Base-by-base conservation (phyloP, 1,284 basidiomycete species). In the Malassezia equina region DNA sequence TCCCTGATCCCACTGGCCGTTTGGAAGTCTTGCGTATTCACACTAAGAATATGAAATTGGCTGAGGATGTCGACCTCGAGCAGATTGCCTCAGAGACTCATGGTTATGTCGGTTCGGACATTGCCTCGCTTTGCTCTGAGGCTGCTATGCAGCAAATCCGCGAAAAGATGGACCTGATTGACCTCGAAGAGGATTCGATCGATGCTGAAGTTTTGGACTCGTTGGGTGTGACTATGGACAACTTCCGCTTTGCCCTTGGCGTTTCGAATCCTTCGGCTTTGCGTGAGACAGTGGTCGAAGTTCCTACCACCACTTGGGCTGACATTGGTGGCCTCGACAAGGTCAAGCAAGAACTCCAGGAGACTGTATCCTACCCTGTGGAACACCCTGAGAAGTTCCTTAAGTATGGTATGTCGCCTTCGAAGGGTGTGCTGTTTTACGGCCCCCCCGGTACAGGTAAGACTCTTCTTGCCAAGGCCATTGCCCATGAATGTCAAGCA, bases 371-470 rank as follows among this genome's bases (percentile, higher is more conserved):
- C 73, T 98, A 96, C 80, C 94, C 94, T 51, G 93, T 98, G 77
- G 94, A 98, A 78, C 94, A 98, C 75, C 94, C 94, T 61, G 94
- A 98, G 77, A 96, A 96, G 80, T 98, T 98, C 88, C 82, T 96
- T 85, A 98, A 98, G 80, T 98, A 98, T 71, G 94, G 94, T 64
- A 94, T 98, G 88, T 90, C 90, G 34, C 93, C 94, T 4, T 94
- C 90, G 34, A 96, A 96, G 81, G 94, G 91, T 83, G 91, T 96
- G 46, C 79, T 93, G 71, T 95, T 96, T 81, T 90, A 93, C 76
- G 90, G 90, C 46, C 90, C 90, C 69, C 90, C 90, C 61, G 90
- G 90, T 82, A 93, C 89, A 59, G 89, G 89, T 86, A 91, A 91
- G 80, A 94, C 90, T 33, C 76, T 94, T 60, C 81, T 94, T 56